Conservation (phyloP, 345 rosid genomes). For the Theobroma cacao region DNA sequence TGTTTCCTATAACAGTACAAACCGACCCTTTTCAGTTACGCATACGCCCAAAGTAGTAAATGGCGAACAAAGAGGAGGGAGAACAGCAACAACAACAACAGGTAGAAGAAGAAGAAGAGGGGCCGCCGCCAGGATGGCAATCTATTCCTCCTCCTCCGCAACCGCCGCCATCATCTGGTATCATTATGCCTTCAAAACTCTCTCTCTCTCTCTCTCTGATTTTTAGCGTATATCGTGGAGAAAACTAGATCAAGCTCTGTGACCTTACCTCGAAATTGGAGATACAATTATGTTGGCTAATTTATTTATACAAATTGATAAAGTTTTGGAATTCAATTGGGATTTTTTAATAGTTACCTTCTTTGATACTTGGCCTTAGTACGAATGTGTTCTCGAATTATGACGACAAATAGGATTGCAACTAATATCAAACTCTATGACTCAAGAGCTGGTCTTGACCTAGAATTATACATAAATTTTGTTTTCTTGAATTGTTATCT, state of each 20-base stretch:
- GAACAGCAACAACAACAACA: not conserved
- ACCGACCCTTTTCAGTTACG: not conserved
- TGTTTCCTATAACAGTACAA: no score
- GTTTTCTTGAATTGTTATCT: not conserved
- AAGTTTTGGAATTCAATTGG: not conserved
- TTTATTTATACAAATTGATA: not conserved
- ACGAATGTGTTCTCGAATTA: not conserved
- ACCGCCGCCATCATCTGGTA: conserved; percentile 22
- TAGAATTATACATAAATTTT: not conserved
- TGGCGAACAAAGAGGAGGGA: conserved; percentile 6
- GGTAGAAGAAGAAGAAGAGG: conserved; percentile 23
- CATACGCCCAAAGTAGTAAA: not conserved
- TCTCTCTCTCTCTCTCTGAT: not conserved
- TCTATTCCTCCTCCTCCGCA: conserved; percentile 4
- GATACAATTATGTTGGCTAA: no score
- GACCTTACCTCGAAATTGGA: not conserved
- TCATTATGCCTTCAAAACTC: no score
- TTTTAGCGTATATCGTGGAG: not conserved
- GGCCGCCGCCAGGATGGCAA: conserved; percentile 41
- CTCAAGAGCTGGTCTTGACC: not conserved
- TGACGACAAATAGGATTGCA: not conserved
- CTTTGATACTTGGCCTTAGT: not conserved
- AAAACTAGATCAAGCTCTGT: no score
- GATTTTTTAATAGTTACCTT: not conserved
- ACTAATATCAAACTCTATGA: not conserved